A percentile compares a stretch with the other conserved stretches of the same genome.
phyloP scores from a whole-genome alignment of 257 asterid species.

The Leonotis leonurus region DNA sequence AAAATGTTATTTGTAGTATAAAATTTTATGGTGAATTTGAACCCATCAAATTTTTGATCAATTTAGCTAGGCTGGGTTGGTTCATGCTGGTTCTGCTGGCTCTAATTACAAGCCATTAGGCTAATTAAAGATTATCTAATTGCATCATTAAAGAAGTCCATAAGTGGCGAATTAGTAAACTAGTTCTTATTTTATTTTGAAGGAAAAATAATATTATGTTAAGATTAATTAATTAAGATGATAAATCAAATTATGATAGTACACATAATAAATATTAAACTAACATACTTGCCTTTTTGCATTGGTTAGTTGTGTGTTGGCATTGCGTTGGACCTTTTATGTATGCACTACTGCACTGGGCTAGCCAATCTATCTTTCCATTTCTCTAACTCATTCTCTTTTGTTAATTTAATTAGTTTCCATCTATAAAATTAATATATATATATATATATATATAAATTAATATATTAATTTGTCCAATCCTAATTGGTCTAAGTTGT shows the following conservation, averaged over 20 bases:
- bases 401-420: background rate
- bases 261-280: background rate
- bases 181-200: background rate
- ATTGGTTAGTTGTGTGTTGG: slow-evolving; percentile 17
- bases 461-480: slow-evolving; percentile 30
- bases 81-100: too few relatives aligned
- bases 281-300: background rate
- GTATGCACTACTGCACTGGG: too few relatives aligned
- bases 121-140: background rate
- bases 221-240: slow-evolving; percentile 11
- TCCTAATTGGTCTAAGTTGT: slow-evolving; percentile 21
- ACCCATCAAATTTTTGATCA: too few relatives aligned
- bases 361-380: too few relatives aligned
- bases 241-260: background rate
- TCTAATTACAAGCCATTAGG: slow-evolving; percentile 23
- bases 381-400: background rate
- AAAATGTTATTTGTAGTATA: too few relatives aligned
- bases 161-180: background rate
- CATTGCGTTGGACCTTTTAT: slow-evolving; percentile 31
- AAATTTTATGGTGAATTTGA: too few relatives aligned
- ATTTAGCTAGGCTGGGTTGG: too few relatives aligned
- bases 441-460: too few relatives aligned
- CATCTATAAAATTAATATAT: background rate
- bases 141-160: slow-evolving; percentile 4
- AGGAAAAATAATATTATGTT: background rate